Evolutionary conservation across 805 yeast species (phyloP).

Genomic region (Blastobotrys attinorum): DNA sequence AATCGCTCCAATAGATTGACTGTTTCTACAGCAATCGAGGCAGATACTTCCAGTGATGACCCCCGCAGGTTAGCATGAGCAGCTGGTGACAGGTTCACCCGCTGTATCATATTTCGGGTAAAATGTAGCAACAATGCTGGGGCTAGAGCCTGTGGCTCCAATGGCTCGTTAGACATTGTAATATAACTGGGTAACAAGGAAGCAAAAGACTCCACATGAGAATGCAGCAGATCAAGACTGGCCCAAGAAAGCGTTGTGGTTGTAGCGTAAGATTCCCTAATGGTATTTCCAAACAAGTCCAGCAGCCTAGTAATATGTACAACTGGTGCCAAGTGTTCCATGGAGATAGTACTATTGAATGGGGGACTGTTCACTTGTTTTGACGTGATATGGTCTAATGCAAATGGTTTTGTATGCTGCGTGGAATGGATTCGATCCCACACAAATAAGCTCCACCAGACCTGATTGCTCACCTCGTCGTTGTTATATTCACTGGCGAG

Average conservation of each 20-base stretch:
- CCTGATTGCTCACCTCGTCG: no score
- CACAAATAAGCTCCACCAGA: constrained; percentile 21
- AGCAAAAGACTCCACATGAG: constrained; percentile 1
- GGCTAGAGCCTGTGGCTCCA: background rate
- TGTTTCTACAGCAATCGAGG: background rate
- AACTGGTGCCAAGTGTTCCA: background rate
- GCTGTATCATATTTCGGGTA: background rate
- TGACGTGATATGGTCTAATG: background rate
- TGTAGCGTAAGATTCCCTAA: background rate
- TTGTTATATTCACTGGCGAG: background rate
- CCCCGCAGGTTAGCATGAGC: constrained; percentile 10
- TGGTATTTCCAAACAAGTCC: constrained; percentile 3
- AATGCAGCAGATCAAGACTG: background rate
- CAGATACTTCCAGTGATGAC: background rate
- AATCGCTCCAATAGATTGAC: constrained; percentile 1
- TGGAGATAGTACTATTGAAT: background rate
- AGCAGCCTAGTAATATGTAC: constrained; percentile 4
- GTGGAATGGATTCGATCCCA: constrained; percentile 20
- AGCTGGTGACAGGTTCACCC: constrained; percentile 10
- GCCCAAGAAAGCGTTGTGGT: background rate
- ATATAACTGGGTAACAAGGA: background rate
- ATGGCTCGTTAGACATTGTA: background rate
- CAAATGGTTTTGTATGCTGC: constrained; percentile 13
- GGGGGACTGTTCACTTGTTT: background rate
- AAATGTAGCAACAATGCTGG: background rate